These are phyloP conservation scores for Pittosporum tobira DNA, from an alignment of 129 eudicot genomes.

Conservation along the genomic window DNA sequence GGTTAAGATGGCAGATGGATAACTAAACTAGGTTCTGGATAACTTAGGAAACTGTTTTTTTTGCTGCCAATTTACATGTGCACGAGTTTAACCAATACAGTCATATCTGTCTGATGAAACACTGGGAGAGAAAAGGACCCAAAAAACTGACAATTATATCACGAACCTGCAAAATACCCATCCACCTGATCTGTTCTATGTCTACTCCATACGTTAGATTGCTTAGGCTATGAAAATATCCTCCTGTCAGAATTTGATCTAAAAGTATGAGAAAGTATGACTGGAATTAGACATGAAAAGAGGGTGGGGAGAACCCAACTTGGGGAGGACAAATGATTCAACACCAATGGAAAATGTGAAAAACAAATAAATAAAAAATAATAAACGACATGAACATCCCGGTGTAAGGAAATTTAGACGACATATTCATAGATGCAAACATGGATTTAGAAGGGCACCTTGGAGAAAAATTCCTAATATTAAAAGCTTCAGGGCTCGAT, in stretches of 20 bases:
- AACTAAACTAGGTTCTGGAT: too few species aligned
- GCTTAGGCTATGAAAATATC: slow-evolving; percentile 18
- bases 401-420: too few species aligned
- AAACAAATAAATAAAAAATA: too few species aligned
- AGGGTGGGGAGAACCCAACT: background rate
- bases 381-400: background rate
- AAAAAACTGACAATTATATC: too few species aligned
- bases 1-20: too few species aligned
- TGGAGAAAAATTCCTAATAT: slow-evolving; percentile 22
- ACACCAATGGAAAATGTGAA: too few species aligned
- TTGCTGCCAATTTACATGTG: too few species aligned
- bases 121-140: too few species aligned
- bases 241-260: slow-evolving; percentile 12
- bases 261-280: background rate
- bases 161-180: slow-evolving; percentile 28
- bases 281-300: background rate
- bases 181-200: slow-evolving; percentile 23
- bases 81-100: too few species aligned
- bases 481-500: slow-evolving; percentile 17
- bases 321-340: background rate
- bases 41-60: too few species aligned
- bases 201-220: slow-evolving; percentile 24
- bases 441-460: slow-evolving; percentile 7
- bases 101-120: too few species aligned
- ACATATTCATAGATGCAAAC: too few species aligned